These are phyloP conservation scores for Aspergillus amoenus DNA, from an alignment of 2,329 filamentous ascomycete species.

Conservation along the genomic window DNA sequence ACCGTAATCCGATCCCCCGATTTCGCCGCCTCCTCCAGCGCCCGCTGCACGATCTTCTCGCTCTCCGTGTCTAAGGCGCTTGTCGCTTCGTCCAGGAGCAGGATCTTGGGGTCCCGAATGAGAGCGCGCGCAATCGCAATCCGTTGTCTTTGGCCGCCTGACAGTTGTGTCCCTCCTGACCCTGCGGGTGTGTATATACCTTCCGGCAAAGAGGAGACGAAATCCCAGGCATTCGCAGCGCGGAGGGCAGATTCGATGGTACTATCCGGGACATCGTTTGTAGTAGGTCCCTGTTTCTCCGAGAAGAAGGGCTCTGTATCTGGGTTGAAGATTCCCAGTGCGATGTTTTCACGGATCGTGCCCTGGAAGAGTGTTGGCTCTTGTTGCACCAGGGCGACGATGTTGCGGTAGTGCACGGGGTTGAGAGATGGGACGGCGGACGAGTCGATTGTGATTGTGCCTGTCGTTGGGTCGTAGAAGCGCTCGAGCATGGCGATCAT, in stretches of 20 bases:
- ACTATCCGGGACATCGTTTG: constrained; percentile 59
- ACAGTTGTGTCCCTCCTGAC: constrained; percentile 79
- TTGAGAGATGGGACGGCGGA: constrained; percentile 78
- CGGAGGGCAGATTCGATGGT: constrained; percentile 75
- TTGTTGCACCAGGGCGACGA: constrained; percentile 85
- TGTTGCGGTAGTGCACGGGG: constrained; percentile 78
- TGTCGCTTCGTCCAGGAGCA: constrained; percentile 77
- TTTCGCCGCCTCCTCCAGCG: constrained; percentile 74
- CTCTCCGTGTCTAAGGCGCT: constrained; percentile 52
- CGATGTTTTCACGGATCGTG: constrained; percentile 84
- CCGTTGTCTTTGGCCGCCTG: constrained; percentile 91
- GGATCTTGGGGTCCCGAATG: constrained; percentile 81
- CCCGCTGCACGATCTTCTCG: constrained; percentile 61
- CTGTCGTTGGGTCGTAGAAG: constrained; percentile 86
- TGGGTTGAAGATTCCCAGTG: constrained; percentile 70
- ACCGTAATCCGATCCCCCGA: constrained; percentile 78
- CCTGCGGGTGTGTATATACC: constrained; percentile 85
- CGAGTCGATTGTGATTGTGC: constrained; percentile 78
- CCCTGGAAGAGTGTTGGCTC: constrained; percentile 95
- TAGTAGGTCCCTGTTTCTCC: background rate
- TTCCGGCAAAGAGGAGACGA: constrained; percentile 81
- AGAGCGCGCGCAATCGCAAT: constrained; percentile 90
- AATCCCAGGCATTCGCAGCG: constrained; percentile 90
- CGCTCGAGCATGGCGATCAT: constrained; percentile 89
- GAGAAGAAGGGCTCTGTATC: constrained; percentile 30